Conservation (phyloP, 2,329 filamentous ascomycete species). For the Arthrobotrys entomopaga region DNA sequence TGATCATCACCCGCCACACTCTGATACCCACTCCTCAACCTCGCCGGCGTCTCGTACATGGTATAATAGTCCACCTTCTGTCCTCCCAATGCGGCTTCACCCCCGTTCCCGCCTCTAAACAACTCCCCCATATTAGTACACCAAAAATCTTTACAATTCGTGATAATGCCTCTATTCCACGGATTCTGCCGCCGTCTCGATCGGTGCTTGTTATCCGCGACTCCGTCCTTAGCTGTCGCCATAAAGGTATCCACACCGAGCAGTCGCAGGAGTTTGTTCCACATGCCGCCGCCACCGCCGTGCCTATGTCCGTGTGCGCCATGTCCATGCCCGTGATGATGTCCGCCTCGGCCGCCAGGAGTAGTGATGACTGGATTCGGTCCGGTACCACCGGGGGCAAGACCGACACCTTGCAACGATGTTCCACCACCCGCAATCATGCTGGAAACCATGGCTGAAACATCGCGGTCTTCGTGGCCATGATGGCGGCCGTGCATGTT, state of each 20-base stretch:
- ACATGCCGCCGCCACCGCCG: conserved; percentile 77
- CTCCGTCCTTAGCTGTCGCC: conserved; percentile 83
- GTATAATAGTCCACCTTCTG: conserved; percentile 84
- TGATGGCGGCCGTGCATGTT: conserved; percentile 86
- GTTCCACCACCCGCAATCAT: conserved; percentile 78
- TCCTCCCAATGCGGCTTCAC: conserved; percentile 76
- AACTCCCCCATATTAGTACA: conserved; percentile 87
- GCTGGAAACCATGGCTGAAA: conserved; percentile 72
- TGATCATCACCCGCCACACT: conserved; percentile 64
- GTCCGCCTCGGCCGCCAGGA: conserved; percentile 56
- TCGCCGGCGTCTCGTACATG: conserved; percentile 83
- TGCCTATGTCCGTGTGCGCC: conserved; percentile 66
- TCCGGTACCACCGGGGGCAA: conserved; percentile 73
- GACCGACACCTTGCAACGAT: conserved; percentile 74
- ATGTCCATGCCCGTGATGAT: conserved; percentile 62
- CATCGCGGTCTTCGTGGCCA: conserved; percentile 52
- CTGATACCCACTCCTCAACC: conserved; percentile 63
- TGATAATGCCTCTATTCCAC: conserved; percentile 82
- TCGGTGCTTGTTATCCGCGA: conserved; percentile 67
- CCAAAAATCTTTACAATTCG: conserved; percentile 97
- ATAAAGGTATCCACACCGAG: conserved; percentile 94
- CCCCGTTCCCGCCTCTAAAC: conserved; percentile 67
- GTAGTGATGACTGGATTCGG: conserved; percentile 67
- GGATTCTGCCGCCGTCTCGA: conserved; percentile 72
- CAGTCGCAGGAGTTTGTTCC: conserved; percentile 72